A percentile compares a stretch with the other conserved stretches of the same genome.
Conservation (phyloP, 192 early-diverging fungal genomes). For the Coemansia erecta region DNA sequence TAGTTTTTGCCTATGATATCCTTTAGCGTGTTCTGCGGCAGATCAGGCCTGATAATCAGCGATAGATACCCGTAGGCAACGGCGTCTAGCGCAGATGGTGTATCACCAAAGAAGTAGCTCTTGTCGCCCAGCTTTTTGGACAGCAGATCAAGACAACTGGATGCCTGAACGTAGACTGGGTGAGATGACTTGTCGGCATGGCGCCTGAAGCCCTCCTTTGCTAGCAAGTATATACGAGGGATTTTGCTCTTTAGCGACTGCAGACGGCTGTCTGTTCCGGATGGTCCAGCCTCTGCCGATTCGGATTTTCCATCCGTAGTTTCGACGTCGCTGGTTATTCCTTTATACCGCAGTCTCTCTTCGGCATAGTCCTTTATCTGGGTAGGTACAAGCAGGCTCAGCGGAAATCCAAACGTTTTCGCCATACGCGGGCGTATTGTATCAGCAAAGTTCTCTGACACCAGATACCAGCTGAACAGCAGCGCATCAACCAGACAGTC, state of each 20-base stretch:
- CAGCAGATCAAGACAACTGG: slow-evolving; percentile 65
- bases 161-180: slow-evolving; percentile 70
- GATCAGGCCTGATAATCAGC: slow-evolving; percentile 70
- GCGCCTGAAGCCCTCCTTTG: slow-evolving; percentile 49
- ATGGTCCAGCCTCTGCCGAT: not conserved
- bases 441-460: slow-evolving; percentile 75
- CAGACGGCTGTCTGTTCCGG: not conserved
- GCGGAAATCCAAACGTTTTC: slow-evolving; percentile 65
- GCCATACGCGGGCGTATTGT: slow-evolving; percentile 72
- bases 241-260: slow-evolving; percentile 19
- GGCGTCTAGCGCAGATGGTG: slow-evolving; percentile 74
- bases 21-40: slow-evolving; percentile 56
- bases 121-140: slow-evolving; percentile 71
- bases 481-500: slow-evolving; percentile 74
- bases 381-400: slow-evolving; percentile 66
- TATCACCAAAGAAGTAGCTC: slow-evolving; percentile 80
- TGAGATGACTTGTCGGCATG: slow-evolving; percentile 42
- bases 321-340: slow-evolving; percentile 53
- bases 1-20: slow-evolving; percentile 15
- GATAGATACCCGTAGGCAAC: slow-evolving; percentile 82
- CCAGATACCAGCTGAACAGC: slow-evolving; percentile 82
- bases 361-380: slow-evolving; percentile 72
- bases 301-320: slow-evolving; percentile 19
- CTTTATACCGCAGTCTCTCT: slow-evolving; percentile 54
- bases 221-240: slow-evolving; percentile 29